Conservation (phyloP, 2,329 filamentous ascomycete genomes). For the Colletotrichum ledebouriae region DNA sequence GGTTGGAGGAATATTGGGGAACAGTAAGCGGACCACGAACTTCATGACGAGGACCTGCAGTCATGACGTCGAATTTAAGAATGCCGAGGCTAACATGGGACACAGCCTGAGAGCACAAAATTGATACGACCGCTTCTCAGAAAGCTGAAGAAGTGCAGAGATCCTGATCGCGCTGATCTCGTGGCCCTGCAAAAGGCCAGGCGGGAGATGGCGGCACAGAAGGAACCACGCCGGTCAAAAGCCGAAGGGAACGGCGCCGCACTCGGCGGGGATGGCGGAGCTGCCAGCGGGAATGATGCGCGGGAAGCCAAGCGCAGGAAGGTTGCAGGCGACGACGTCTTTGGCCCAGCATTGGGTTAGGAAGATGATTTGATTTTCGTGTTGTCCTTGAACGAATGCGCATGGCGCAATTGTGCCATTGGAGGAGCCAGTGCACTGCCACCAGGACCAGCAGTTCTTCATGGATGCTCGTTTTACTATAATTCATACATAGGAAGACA, state of each 20-base stretch:
- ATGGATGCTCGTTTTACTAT: not conserved
- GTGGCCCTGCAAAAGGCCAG: constrained; percentile 76
- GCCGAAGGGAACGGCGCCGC: constrained; percentile 58
- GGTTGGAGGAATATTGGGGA: constrained; percentile 67
- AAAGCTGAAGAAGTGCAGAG: constrained; percentile 80
- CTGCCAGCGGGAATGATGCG: constrained; percentile 43
- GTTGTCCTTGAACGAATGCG: not conserved
- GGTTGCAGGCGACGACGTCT: constrained; percentile 60
- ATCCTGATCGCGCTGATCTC: constrained; percentile 80
- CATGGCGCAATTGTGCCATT: not conserved
- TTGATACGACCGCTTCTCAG: constrained; percentile 71
- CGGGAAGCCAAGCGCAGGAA: constrained; percentile 62
- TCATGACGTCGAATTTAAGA: not conserved
- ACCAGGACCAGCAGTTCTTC: not conserved
- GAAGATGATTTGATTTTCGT: not conserved
- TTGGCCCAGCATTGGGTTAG: constrained; percentile 52
- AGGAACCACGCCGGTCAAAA: constrained; percentile 55
- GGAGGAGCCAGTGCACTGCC: not conserved
- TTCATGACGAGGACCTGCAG: not conserved
- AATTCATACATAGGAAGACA: constrained; percentile 36
- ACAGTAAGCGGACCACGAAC: constrained; percentile 53
- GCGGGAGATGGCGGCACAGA: constrained; percentile 64
- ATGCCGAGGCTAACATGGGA: constrained; percentile 47
- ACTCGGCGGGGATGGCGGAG: constrained; percentile 56
- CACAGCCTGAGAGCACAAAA: constrained; percentile 60